These are phyloP conservation scores for Phytophthora syringae DNA, from an alignment of 352 stramenopile species.

Conservation along the genomic window DNA sequence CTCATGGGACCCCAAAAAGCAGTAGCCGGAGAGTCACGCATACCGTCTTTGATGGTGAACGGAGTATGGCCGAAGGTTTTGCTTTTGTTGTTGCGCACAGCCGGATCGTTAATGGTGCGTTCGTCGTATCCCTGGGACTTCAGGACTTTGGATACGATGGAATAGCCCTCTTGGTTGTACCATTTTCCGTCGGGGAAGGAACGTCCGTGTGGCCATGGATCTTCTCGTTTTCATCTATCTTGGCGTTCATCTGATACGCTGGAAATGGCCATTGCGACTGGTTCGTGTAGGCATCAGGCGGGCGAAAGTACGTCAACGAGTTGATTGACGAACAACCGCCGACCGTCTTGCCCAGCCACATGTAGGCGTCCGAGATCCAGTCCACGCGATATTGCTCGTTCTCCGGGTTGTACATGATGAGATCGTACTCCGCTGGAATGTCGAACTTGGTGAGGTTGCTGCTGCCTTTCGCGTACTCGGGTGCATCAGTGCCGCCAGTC, in stretches of 20 bases:
- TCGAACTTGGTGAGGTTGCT: conserved; percentile 68
- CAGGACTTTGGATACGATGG: conserved; percentile 47
- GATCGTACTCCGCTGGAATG: conserved; percentile 65
- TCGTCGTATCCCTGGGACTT: conserved; percentile 41
- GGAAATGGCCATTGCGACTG: conserved; percentile 58
- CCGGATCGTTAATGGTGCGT: conserved; percentile 44
- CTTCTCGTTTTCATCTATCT: conserved; percentile 62
- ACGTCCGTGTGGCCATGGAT: conserved; percentile 49
- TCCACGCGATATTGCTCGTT: conserved; percentile 58
- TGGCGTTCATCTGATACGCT: conserved; percentile 60
- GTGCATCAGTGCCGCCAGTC: conserved; percentile 54
- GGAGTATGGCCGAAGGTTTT: conserved; percentile 60
- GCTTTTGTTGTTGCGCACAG: conserved; percentile 50
- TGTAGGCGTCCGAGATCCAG: conserved; percentile 49
- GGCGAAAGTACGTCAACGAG: conserved; percentile 84
- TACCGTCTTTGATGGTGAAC: conserved; percentile 58
- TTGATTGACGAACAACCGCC: conserved; percentile 89
- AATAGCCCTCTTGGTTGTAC: conserved; percentile 64
- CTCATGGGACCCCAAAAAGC: conserved; percentile 55
- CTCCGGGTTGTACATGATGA: conserved; percentile 51
- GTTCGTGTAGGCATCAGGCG: conserved; percentile 56
- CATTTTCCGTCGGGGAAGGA: conserved; percentile 62
- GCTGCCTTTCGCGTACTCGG: conserved; percentile 45
- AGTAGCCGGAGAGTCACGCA: conserved; percentile 59
- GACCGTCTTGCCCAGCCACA: conserved; percentile 77